phyloP scores from a whole-genome alignment of 306 rosid genomes.

The Alnus rubra region DNA sequence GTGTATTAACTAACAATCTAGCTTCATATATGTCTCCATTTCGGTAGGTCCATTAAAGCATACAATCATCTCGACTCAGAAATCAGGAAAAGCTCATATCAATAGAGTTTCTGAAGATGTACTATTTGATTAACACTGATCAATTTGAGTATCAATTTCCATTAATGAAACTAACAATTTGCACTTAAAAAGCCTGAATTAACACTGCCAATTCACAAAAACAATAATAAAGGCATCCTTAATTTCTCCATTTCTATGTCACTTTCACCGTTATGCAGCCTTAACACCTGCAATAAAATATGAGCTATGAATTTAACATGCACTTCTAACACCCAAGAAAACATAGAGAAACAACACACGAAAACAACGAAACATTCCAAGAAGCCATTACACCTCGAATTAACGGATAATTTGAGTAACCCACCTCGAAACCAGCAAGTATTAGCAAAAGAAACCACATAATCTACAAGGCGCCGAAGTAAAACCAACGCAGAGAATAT shows the following conservation, averaged over 20 bases:
- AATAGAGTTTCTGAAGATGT: background rate
- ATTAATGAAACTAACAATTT: background rate
- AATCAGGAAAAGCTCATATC: background rate
- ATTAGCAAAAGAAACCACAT: background rate
- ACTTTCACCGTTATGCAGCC: background rate
- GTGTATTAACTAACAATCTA: background rate
- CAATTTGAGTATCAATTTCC: slow-evolving; percentile 1
- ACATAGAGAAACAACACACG: background rate
- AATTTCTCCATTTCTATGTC: background rate
- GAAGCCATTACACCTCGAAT: slow-evolving; percentile 11
- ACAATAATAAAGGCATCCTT: slow-evolving; percentile 1
- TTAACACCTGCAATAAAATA: background rate
- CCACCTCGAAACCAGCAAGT: slow-evolving; percentile 22
- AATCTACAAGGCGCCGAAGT: background rate
- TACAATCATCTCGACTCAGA: background rate
- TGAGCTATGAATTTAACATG: background rate
- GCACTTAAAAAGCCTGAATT: background rate
- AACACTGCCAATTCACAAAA: slow-evolving; percentile 1
- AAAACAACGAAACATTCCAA: slow-evolving; percentile 18
- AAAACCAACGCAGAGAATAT: slow-evolving; percentile 5
- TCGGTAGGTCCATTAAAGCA: background rate
- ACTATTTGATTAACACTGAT: background rate
- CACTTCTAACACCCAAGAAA: background rate
- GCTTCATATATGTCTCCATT: background rate
- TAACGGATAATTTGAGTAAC: slow-evolving; percentile 16